A percentile compares a stretch with the other conserved stretches of the same genome.
Conservation (phyloP, 2,329 filamentous ascomycete genomes). For the Colletotrichum caudatum region DNA sequence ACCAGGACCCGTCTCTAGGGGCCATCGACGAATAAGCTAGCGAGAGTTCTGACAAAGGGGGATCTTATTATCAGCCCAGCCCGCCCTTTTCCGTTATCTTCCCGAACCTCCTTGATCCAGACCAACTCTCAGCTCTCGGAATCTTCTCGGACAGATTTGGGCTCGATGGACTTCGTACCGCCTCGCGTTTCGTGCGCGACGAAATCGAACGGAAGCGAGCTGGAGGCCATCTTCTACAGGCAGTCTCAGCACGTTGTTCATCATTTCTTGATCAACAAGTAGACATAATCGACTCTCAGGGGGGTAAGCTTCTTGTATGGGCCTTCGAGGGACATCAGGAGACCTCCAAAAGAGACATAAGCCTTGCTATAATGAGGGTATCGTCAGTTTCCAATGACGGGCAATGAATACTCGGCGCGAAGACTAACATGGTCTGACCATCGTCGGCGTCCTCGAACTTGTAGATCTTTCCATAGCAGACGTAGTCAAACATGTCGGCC, state of each 20-base stretch:
- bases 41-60: neutral
- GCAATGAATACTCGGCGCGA: neutral
- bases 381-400: conserved; percentile 21
- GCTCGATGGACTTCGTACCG: neutral
- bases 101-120: conserved; percentile 3
- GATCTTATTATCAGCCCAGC: conserved; percentile 1
- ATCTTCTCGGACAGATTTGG: neutral
- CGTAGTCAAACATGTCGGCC: conserved; percentile 88
- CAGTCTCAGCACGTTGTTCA: conserved; percentile 19
- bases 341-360: conserved; percentile 92
- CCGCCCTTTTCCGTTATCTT: neutral
- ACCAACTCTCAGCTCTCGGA: neutral
- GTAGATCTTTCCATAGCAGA: conserved; percentile 90
- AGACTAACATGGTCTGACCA: conserved; percentile 83
- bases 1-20: conserved; percentile 42
- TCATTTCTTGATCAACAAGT: conserved; percentile 93
- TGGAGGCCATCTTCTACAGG: neutral
- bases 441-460: conserved; percentile 85
- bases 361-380: conserved; percentile 75
- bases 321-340: conserved; percentile 90
- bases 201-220: conserved; percentile 1
- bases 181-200: neutral
- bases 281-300: conserved; percentile 91
- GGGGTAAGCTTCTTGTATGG: conserved; percentile 96
- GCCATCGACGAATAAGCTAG: conserved; percentile 22